Base-by-base conservation (phyloP, 2,329 filamentous ascomycete genomes). In the Ophiostoma montium region DNA sequence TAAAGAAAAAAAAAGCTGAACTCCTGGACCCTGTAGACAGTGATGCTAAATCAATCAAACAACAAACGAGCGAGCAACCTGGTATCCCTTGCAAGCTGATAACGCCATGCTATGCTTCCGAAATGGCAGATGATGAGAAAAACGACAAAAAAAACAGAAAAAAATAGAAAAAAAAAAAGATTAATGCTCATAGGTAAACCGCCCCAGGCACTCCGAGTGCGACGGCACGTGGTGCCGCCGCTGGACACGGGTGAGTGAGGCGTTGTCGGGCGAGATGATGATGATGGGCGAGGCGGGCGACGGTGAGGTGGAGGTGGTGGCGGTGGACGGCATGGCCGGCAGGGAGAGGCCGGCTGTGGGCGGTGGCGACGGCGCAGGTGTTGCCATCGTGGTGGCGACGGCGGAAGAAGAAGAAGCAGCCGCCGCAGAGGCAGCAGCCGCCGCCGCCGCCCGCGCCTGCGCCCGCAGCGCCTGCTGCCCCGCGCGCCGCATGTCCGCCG, bases 401-500 rank as follows among this genome's bases (percentile, higher is more conserved):
- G 38, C 21, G 12, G 38, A 6, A 8, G 38, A 10, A 23, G 10
- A 11, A 19, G 19, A 41, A 27, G 21, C 38, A 41, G 23, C 39
- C 39, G 30, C 21, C 7, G 30, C 39, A 21, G n/a, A n/a, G n/a
- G 23, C 23, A 12, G 43, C 4, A 30, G 41, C 23, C 9, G 4
- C 21, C 18, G 43, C 3, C 11, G 35, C 45, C 19, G 33, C n/a
- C 3, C 12, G 15, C 18, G 15, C n/a, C 49, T 46, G 46, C 12
- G 43, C n/a, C 16, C 42, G 50, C 27, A 52, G 43, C 3, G 55
- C 55, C 44, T 61, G 57, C 44, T 46, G 48, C 27, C 58, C 75
- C 7, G 78, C 78, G 43, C 78, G 71, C 59, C 76, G 71, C 75
- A 83, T 83, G 57, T 82, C 78, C 49, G 72, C 70, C 60, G 78